Percentiles rank a stretch among this genome's conserved stretches.
Evolutionary conservation across 2,329 filamentous ascomycete genomes (phyloP).

Genomic region (Orbilia brochopaga): DNA sequence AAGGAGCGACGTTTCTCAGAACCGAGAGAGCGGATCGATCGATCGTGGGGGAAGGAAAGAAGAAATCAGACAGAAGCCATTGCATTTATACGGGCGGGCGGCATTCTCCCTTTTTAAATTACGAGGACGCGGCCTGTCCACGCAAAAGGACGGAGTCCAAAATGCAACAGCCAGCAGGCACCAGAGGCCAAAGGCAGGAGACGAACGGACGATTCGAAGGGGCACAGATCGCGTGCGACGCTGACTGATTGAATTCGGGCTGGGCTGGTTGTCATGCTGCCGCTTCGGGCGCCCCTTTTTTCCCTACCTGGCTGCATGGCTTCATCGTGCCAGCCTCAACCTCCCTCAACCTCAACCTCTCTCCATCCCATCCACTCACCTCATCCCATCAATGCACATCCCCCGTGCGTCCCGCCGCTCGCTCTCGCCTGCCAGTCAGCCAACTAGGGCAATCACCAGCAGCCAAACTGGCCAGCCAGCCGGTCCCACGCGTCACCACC

Average conservation of each 20-base stretch:
- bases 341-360: not conserved
- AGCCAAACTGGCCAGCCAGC: no score
- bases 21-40: constrained; percentile 39
- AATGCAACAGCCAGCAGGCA: no score
- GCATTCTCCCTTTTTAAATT: constrained; percentile 7
- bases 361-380: not conserved
- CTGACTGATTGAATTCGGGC: no score
- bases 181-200: not conserved
- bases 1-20: constrained; percentile 45
- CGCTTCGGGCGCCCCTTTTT: constrained; percentile 5
- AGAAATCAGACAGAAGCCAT: constrained; percentile 15
- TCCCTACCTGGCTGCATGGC: not conserved
- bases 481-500: constrained; percentile 5
- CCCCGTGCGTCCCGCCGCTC: no score
- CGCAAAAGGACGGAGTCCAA: not conserved
- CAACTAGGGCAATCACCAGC: no score
- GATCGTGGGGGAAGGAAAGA: constrained; percentile 29
- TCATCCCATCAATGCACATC: constrained; percentile 13
- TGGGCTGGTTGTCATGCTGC: not conserved
- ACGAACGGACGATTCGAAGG: no score
- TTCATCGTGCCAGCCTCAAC: not conserved
- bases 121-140: constrained; percentile 1
- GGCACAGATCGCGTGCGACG: constrained; percentile 8
- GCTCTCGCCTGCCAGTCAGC: no score
- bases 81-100: constrained; percentile 3